Base-by-base conservation (phyloP, 139 green algal species). In the Zygnema cylindricum region DNA sequence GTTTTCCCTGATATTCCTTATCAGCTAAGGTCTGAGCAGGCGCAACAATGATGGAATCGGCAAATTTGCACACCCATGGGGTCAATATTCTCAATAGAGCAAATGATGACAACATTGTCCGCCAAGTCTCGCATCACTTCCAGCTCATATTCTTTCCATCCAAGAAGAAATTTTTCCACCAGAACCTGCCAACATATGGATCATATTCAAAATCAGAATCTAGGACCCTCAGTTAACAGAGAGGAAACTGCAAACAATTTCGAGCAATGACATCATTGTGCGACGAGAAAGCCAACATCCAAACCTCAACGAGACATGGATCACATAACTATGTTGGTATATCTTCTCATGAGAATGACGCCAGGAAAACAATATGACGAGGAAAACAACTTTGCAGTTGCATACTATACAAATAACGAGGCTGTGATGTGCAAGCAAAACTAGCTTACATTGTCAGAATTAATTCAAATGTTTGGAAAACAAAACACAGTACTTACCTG, bases 61-160 rank as follows among this genome's bases (percentile, higher is more conserved):
- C 96, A n/a, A 0, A 97, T 99, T 94, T 99, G 97, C 83, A 99
- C 97, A 69, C 98, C 98, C 98, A 99, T 99, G 88, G 98, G 96
- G 94, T 99, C 98, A 35, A 99, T 95, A 91, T 99, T 99, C 94
- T 99, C 98, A 88, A 99, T 99, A 86, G 96, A 98, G 94, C 98
- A 99, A 86, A 99, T 96, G 92, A 99, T 99, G 89, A 99, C 95
- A 21, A 97, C 95, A 94, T 99, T 99, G 95, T 99, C 98, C 30
- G 94, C 95, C 78, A 99, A 89, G 94, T 99, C 98, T 55, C 97
- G 95, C 98, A 99, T 99, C 40, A 99, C 94, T 94, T 99, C 96
- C 84, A 96, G 90, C 92, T 96, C 95, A 87, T 94, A 97, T 93
- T 99, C 97, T 95, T 99, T 99, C 97, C 97, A 99, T 43, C 97